Percentiles rank a stretch among this genome's conserved stretches.
phyloP scores from a whole-genome alignment of 2,329 filamentous ascomycete species.

The Apiospora pterosperma region DNA sequence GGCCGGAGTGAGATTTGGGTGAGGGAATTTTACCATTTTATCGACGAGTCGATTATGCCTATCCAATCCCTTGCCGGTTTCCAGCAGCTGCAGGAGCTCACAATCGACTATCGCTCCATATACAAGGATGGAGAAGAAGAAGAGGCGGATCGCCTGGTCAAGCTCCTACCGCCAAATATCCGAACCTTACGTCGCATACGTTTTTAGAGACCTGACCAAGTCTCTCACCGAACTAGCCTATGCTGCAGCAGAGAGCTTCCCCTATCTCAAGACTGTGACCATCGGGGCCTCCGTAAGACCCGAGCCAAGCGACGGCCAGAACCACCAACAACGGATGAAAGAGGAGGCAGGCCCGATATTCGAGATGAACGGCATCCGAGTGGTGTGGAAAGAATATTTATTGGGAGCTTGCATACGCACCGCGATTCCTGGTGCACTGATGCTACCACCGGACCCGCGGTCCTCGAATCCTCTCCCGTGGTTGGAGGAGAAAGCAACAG shows the following conservation, averaged over 20 bases:
- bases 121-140: not conserved
- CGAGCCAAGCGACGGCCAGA: no score
- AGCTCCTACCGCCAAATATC: not conserved
- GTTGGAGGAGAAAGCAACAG: no score
- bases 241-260: not conserved
- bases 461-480: no score
- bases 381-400: no score
- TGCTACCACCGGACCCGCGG: no score
- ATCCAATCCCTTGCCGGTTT: not conserved
- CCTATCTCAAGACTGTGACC: not conserved
- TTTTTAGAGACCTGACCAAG: not conserved
- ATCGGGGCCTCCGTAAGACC: not conserved
- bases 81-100: not conserved
- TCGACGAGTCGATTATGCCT: not conserved
- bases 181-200: not conserved
- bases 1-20: not conserved
- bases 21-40: not conserved
- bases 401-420: no score
- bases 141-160: not conserved
- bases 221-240: not conserved
- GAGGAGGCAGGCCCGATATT: no score
- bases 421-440: no score
- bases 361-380: no score
- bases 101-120: not conserved
- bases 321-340: no score